Conservation (phyloP, 2,329 filamentous ascomycete genomes). For the Knoxdaviesia capensis region DNA sequence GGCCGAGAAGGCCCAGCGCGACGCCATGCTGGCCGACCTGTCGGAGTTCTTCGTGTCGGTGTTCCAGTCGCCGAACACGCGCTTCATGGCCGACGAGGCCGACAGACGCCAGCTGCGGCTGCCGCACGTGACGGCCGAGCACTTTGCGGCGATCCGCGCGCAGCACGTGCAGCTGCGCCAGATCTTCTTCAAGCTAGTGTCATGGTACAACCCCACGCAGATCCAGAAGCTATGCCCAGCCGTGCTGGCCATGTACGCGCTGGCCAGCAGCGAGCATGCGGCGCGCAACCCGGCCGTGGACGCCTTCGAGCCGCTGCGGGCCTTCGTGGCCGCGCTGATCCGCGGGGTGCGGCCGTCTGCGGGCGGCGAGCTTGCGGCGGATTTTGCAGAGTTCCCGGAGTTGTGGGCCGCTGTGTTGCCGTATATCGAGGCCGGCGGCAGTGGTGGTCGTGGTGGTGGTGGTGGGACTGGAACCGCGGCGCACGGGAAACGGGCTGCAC, state of each 20-base stretch:
- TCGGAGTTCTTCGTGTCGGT: no score
- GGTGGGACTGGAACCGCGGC: no score
- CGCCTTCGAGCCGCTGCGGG: conserved; percentile 1
- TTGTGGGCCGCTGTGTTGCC: neutral
- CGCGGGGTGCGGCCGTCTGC: neutral
- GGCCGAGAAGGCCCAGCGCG: neutral
- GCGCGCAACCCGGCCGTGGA: neutral
- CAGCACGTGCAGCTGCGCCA: conserved; percentile 1
- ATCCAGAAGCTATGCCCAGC: neutral
- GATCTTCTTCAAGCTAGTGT: conserved; percentile 1
- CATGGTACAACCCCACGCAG: neutral
- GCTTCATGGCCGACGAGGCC: no score
- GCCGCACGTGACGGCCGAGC: no score
- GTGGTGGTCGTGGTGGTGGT: neutral
- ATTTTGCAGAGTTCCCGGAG: neutral
- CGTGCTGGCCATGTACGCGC: conserved; percentile 4
- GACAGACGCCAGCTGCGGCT: no score
- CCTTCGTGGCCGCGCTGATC: conserved; percentile 3
- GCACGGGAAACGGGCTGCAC: no score
- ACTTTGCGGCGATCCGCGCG: no score
- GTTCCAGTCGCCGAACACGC: no score
- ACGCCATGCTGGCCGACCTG: conserved; percentile 1
- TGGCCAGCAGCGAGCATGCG: conserved; percentile 1
- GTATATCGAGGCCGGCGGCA: neutral
- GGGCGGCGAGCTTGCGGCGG: no score